Evolutionary conservation across 331 rosid species (phyloP), one percentile per base, ranked within the genome.

Genomic region (Malus hybrid): DNA sequence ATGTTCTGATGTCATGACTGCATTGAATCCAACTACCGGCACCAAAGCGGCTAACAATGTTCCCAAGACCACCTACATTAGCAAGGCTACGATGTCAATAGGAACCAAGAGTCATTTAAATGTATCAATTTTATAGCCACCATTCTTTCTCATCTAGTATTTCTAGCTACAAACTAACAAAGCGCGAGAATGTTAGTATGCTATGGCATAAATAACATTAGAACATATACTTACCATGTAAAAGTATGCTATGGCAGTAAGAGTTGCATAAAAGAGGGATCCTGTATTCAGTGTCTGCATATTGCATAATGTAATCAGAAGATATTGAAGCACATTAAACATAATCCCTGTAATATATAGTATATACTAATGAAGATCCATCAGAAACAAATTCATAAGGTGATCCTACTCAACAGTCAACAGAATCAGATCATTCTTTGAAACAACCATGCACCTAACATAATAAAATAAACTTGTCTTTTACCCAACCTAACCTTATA

Each of bases 21-120:
- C 99, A 79, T 94, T 94, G 65, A 94, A 94, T 75, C 99, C 99
- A 78, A 94, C 99, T 24, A 94, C 99, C 15, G 99, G 99, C 48
- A 94, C 99, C 84, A 94, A 80, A 11, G 99, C 67, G 65, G 99
- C 99, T 85, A 94, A 80, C 60, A 92, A 76, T 22, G 99, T 94
- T 77, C 99, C 99, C 77, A 94, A 71, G 65, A 94, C 85, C 79
- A 94, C 90, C 99, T 94, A 93, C 83, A 84, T 67, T 7, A 18
- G 42, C 64, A 81, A 79, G 73, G 52, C 13, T 32, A 65, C 8
- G 29, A 80, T 57, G 80, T 24, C 24, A 24, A 24, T 24, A 56
- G 67, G 75, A 77, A 73, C 74, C 70, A 84, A 62, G 39, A 57
- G 19, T 65, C 46, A 74, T 71, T n/a, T 24, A 24, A 24, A 24